A percentile compares a stretch with the other conserved stretches of the same genome.
Conservation (phyloP, 441 rosid genomes). For the Gossypium schwendimanii region DNA sequence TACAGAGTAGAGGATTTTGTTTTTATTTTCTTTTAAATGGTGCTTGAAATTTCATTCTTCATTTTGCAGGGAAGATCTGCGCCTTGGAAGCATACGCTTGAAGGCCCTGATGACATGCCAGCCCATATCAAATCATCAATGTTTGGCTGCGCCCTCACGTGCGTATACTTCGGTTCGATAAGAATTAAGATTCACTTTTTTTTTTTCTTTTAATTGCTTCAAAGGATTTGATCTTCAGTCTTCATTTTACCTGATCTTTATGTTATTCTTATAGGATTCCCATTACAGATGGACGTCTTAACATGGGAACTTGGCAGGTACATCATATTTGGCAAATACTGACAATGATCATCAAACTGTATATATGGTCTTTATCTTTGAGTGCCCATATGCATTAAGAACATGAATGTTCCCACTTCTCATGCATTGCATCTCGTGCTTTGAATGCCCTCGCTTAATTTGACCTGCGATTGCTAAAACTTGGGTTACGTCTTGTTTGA, state of each 20-base stretch:
- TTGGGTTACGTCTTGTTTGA: not conserved
- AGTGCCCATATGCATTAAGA: not conserved
- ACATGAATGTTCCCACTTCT: not conserved
- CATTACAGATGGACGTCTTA: slow-evolving; percentile 70
- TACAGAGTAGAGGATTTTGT: not conserved
- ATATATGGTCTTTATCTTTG: not conserved
- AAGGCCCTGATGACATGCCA: slow-evolving; percentile 98
- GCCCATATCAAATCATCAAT: slow-evolving; percentile 90
- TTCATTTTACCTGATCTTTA: slow-evolving; percentile 4
- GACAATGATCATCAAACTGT: not conserved
- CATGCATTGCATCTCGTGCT: not conserved
- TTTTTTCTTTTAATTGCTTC: not conserved
- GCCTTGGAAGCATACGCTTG: slow-evolving; percentile 90
- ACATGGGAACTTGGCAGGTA: slow-evolving; percentile 98
- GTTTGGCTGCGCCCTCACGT: slow-evolving; percentile 84
- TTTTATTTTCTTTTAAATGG: not conserved
- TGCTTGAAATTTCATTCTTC: not conserved
- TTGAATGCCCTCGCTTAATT: not conserved
- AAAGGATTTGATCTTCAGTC: slow-evolving; percentile 4
- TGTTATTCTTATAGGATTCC: slow-evolving; percentile 55
- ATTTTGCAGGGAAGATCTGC: slow-evolving; percentile 71
- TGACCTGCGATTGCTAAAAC: not conserved
- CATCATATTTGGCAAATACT: not conserved
- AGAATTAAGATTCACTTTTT: not conserved
- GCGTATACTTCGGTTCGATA: slow-evolving; percentile 17